Evolutionary conservation across 2,329 filamentous ascomycete species (phyloP), one percentile per base, ranked within the genome.

Genomic region (Pestalotiopsis sp.): DNA sequence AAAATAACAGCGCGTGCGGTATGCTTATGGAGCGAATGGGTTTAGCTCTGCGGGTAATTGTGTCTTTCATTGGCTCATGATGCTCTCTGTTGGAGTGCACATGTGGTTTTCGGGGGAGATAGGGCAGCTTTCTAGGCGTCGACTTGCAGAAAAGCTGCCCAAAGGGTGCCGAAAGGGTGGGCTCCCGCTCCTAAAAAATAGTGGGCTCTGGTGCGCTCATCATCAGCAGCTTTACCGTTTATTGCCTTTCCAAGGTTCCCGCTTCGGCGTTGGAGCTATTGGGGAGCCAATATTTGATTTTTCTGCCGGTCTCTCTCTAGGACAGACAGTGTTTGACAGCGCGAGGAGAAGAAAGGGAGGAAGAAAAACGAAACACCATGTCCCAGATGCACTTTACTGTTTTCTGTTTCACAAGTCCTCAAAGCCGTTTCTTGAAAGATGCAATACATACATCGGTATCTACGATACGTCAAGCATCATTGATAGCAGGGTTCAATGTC

Each of bases 1-100:
- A 52, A 52, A 52, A 52, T 17, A 59, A 59, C 14, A 13, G 23
- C 23, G 25, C 11, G 27, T 13, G 57, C 57, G 57, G 57, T 59
- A 59, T 27, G 57, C 20, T 59, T 17, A 23, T 59, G 17, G 57
- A 59, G 25, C 23, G 57, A 59, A 59, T 27, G 23, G 57, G 57
- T 59, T 27, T 59, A 59, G 57, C 57, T 59, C 25, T 27, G 57
- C 27, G 57, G 57, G 57, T 59, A 59, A 27, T 17, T 27, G 27
- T 59, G 12, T 59, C 17, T 52, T 52, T 59, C 57, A 59, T 59
- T 59, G 57, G 57, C 27, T 27, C 11, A 6, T 59, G 57, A 59
- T 27, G 57, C 27, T 59, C 23, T 59, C 57, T 41, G 49, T 70
- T 69, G 74, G 45, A 56, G 72, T 75, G 75, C 76, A 9, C 31